Percentiles rank a stretch among this genome's conserved stretches.
Evolutionary conservation across 257 asterid genomes (phyloP).

Genomic region (Nicotiana noctiflora): DNA sequence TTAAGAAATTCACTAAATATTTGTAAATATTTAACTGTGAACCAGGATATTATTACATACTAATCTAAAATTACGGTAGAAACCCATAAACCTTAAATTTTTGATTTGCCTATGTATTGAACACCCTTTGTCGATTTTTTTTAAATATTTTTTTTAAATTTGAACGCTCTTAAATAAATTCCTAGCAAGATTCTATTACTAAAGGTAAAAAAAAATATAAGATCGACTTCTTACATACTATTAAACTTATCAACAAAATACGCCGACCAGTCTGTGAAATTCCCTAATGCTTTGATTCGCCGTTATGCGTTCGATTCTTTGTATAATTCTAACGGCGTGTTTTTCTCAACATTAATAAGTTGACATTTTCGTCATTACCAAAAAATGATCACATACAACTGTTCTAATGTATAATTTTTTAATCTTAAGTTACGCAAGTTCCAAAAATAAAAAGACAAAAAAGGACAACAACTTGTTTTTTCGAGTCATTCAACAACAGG

Average conservation of each 20-base stretch:
- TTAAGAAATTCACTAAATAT: no score
- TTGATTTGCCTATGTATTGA: no score
- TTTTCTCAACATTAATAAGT: not conserved
- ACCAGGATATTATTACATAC: no score
- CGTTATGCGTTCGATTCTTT: not conserved
- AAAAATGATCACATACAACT: not conserved
- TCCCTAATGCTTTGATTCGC: not conserved
- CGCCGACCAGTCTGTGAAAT: not conserved
- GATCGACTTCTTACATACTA: not conserved
- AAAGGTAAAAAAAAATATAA: no score
- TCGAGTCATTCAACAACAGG: slow-evolving; percentile 21
- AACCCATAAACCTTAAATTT: no score
- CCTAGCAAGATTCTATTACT: no score
- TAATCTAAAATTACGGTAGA: no score
- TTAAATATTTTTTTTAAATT: no score
- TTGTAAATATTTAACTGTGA: no score
- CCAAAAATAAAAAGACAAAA: slow-evolving; percentile 28
- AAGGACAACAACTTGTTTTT: slow-evolving; percentile 20
- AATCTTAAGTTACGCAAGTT: slow-evolving; percentile 15
- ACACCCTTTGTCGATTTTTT: no score
- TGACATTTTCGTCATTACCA: not conserved
- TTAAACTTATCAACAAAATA: not conserved
- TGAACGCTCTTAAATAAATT: no score
- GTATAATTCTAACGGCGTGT: not conserved
- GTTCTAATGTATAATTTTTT: not conserved